phyloP scores from a whole-genome alignment of 139 green algal species.

The Chlorokybus atmophyticus region DNA sequence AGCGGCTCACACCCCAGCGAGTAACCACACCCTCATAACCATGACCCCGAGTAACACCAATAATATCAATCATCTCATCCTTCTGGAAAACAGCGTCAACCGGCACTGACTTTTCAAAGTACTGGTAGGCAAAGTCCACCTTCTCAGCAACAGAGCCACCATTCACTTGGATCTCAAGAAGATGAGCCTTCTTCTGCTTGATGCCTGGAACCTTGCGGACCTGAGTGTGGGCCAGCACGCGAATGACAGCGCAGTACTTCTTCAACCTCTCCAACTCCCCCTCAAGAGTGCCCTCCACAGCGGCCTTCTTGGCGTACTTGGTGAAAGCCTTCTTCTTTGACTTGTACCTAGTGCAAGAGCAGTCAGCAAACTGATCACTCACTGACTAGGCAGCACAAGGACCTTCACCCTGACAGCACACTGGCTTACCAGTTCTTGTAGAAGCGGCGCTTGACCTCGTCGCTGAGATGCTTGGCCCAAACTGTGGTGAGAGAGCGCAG shows the following conservation, averaged over 20 bases:
- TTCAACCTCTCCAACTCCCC: conserved; percentile 80
- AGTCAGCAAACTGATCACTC: conserved; percentile 16
- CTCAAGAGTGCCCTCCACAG: conserved; percentile 69
- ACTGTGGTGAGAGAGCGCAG: conserved; percentile 85
- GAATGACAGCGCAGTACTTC: conserved; percentile 81
- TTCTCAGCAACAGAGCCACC: conserved; percentile 79
- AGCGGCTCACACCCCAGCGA: conserved; percentile 92
- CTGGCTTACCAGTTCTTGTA: conserved; percentile 99
- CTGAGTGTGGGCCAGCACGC: conserved; percentile 82
- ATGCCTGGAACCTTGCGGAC: conserved; percentile 33
- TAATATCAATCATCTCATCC: conserved; percentile 98
- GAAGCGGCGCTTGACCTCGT: conserved; percentile 80
- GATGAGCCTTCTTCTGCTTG: conserved; percentile 92
- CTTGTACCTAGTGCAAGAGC: too few species aligned
- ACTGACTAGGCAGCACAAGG: neutral
- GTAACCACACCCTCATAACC: conserved; percentile 95
- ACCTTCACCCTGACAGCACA: neutral
- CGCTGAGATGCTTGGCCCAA: conserved; percentile 91
- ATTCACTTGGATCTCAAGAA: conserved; percentile 99
- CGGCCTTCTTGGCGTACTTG: conserved; percentile 91
- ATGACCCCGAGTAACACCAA: conserved; percentile 87
- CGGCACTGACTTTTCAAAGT: conserved; percentile 87
- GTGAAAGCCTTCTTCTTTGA: conserved; percentile 99
- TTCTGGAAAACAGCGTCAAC: conserved; percentile 74
- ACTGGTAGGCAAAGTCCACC: conserved; percentile 84